phyloP scores from a whole-genome alignment of 2,329 filamentous ascomycete genomes.

The Leptographium flavum region DNA sequence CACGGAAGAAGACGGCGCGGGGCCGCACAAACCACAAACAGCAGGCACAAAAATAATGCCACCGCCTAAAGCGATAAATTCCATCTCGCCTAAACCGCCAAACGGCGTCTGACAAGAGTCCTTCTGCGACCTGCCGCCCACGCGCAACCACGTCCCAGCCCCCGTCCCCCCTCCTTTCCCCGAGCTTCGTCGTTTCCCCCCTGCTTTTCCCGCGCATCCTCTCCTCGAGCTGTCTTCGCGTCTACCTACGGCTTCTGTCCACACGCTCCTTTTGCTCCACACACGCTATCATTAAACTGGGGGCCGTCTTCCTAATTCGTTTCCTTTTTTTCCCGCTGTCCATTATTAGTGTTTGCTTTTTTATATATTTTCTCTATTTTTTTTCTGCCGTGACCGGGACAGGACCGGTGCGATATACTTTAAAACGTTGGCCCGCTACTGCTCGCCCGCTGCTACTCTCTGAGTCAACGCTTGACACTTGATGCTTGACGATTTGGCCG shows the following conservation, averaged over 20 bases:
- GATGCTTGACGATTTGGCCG: too few relatives aligned
- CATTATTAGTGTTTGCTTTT: not conserved
- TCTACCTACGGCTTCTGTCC: not conserved
- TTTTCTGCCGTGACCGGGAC: not conserved
- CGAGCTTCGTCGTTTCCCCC: not conserved
- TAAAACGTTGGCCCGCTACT: not conserved
- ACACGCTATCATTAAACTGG: constrained; percentile 1
- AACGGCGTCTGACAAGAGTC: too few relatives aligned
- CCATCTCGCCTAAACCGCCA: too few relatives aligned
- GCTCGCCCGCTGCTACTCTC: not conserved
- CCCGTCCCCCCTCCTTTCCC: not conserved
- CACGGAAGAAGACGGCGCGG: constrained; percentile 3
- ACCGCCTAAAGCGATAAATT: not conserved
- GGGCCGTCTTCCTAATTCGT: not conserved
- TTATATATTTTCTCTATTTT: not conserved
- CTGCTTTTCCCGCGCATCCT: not conserved
- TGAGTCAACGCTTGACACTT: constrained; percentile 1
- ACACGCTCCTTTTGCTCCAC: not conserved
- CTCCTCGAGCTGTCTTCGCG: not conserved
- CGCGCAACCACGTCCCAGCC: too few relatives aligned
- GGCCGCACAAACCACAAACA: not conserved
- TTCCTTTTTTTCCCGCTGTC: constrained; percentile 3
- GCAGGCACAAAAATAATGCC: not conserved
- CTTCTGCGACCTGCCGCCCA: too few relatives aligned
- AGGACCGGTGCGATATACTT: not conserved